Base-by-base conservation (phyloP, 495 filamentous ascomycete species). In the Peziza echinospora region DNA sequence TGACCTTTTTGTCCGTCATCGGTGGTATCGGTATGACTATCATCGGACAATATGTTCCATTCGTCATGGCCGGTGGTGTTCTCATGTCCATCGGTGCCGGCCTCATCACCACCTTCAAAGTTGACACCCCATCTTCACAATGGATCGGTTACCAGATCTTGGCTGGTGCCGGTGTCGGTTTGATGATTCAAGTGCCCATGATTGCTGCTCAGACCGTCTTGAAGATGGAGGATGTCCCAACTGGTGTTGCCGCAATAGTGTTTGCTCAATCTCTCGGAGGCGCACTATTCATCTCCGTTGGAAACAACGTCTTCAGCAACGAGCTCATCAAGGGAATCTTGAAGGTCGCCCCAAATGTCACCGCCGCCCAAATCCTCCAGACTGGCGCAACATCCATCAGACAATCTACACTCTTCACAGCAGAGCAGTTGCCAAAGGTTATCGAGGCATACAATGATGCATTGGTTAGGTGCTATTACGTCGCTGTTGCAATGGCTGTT, bases 121-220 rank as follows among this genome's bases (percentile, higher is more conserved):
- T 68, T 0, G 62, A 74, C 55, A 76, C 73, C 0, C 56, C 60
- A 7, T 51, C 65, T n/a, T 51, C 62, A 0, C 62, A 56, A 23
- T 93, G 84, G 84, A 80, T 89, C 48, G 82, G 84, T 0, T 60
- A 71, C 51, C 82, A 86, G 53, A 67, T 76, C 26, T 47, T 87
- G 2, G 70, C 72, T 43, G 84, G 83, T 37, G 62, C 70, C 8
- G 83, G 84, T 4, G 49, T 82, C 1, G 83, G 83, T 2, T 48
- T 77, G 3, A 73, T 76, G 39, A 68, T 84, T 61, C 70, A 72
- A 48, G 78, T 85, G 54, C 66, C 75, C 21, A 66, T 77, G 54
- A 76, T 84, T 45, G 75, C 79, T 2, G 72, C 70, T 0, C 77
- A 84, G 57, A 77, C 78, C 0, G 78, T 77, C 0, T 67, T 85